Evolutionary conservation across 2,329 filamentous ascomycete genomes (phyloP).

Genomic region (Emmonsiellopsis sp.): DNA sequence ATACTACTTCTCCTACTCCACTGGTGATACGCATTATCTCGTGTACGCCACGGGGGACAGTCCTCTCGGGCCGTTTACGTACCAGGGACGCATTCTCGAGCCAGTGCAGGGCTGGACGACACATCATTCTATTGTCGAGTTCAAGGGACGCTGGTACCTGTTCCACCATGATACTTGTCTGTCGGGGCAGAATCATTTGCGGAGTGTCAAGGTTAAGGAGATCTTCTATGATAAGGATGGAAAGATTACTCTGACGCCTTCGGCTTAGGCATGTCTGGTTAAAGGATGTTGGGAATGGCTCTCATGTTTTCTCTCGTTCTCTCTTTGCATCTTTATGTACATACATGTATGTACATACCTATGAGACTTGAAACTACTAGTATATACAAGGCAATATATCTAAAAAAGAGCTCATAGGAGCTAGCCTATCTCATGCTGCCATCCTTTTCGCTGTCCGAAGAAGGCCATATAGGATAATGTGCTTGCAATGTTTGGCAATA

Average conservation of each 20-base stretch:
- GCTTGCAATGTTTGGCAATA: too few species aligned
- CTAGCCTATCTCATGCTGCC: too few species aligned
- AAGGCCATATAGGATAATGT: too few species aligned
- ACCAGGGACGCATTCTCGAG: slow-evolving; percentile 61
- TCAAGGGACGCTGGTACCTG: slow-evolving; percentile 60
- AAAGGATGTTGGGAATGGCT: too few species aligned
- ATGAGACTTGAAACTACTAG: too few species aligned
- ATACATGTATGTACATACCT: too few species aligned
- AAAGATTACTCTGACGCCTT: slow-evolving; percentile 40
- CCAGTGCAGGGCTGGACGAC: slow-evolving; percentile 75
- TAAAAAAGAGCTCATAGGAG: too few species aligned
- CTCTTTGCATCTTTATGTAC: too few species aligned
- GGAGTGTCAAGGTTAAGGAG: slow-evolving; percentile 66
- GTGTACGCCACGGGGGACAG: slow-evolving; percentile 58
- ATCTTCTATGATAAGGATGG: slow-evolving; percentile 62
- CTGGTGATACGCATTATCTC: slow-evolving; percentile 67
- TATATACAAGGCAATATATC: too few species aligned
- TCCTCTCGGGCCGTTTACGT: slow-evolving; percentile 65
- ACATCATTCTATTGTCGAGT: slow-evolving; percentile 70
- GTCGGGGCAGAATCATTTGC: slow-evolving; percentile 61
- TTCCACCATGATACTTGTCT: slow-evolving; percentile 69
- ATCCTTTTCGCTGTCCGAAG: too few species aligned
- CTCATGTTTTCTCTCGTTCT: too few species aligned
- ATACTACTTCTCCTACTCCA: slow-evolving; percentile 73
- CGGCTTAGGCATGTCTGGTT: not conserved